Percentiles rank a stretch among this genome's conserved stretches.
Evolutionary conservation across 768 basidiomycete genomes (phyloP).

Genomic region (Xerocomellus intermedius): DNA sequence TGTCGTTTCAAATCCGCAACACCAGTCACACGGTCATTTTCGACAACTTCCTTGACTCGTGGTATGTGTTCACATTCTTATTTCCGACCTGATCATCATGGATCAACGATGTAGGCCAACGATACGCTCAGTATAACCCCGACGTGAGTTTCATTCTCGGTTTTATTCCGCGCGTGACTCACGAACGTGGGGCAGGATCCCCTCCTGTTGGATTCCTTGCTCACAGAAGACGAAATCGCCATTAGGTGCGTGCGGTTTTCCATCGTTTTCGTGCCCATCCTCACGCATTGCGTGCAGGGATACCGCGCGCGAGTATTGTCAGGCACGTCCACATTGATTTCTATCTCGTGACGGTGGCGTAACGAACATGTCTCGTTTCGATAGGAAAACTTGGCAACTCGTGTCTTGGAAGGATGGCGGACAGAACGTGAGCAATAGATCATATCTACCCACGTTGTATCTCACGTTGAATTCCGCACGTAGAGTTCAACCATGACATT

Average conservation of each 20-base stretch:
- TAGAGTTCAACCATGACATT: slow-evolving; percentile 75
- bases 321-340: slow-evolving; percentile 43
- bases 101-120: slow-evolving; percentile 15
- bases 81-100: not conserved
- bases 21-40: slow-evolving; percentile 18
- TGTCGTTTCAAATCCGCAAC: slow-evolving; percentile 11
- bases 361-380: not conserved
- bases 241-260: slow-evolving; percentile 58
- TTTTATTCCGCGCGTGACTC: not conserved
- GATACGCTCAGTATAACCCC: slow-evolving; percentile 20
- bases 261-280: not conserved
- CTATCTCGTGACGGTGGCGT: not conserved
- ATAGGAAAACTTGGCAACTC: slow-evolving; percentile 81
- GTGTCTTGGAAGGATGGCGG: slow-evolving; percentile 85
- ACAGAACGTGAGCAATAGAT: slow-evolving; percentile 63
- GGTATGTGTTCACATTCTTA: slow-evolving; percentile 15
- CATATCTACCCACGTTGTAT: not conserved
- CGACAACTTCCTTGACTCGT: slow-evolving; percentile 15
- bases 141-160: slow-evolving; percentile 12
- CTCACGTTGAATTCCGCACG: not conserved
- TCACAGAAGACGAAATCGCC: slow-evolving; percentile 88
- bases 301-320: slow-evolving; percentile 76
- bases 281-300: slow-evolving; percentile 48
- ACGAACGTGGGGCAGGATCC: slow-evolving; percentile 63
- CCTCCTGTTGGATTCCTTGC: slow-evolving; percentile 68